These are phyloP conservation scores for Podospora pseudopauciseta DNA, from an alignment of 495 filamentous ascomycete species.

Conservation along the genomic window DNA sequence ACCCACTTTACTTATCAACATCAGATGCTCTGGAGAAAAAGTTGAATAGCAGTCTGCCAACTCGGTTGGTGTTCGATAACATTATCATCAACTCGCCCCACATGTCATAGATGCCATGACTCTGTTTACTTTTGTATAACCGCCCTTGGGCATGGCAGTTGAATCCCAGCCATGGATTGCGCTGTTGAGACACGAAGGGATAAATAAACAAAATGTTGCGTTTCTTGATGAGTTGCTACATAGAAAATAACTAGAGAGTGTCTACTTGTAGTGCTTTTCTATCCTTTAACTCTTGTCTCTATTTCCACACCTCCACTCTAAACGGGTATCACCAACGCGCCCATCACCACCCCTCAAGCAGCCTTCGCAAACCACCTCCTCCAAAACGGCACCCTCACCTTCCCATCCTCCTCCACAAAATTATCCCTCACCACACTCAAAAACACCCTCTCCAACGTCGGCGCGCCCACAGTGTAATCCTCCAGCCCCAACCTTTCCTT, in stretches of 20 bases:
- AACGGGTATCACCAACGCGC: neutral
- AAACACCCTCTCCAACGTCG: conserved; percentile 81
- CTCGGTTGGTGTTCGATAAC: no score
- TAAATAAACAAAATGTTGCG: no score
- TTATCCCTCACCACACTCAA: conserved; percentile 70
- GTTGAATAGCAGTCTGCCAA: no score
- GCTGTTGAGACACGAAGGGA: no score
- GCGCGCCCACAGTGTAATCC: conserved; percentile 72
- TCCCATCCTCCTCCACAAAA: conserved; percentile 67
- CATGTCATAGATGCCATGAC: no score
- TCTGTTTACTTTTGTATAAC: no score
- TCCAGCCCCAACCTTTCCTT: conserved; percentile 63
- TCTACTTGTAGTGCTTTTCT: neutral
- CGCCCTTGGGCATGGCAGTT: no score
- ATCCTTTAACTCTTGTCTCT: neutral
- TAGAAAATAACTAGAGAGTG: neutral
- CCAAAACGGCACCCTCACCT: conserved; percentile 20
- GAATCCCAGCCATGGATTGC: no score
- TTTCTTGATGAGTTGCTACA: no score
- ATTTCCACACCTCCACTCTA: neutral
- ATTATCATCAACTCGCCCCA: no score
- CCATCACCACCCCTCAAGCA: neutral
- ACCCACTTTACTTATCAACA: no score
- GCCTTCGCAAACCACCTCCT: conserved; percentile 8
- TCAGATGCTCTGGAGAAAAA: no score